phyloP scores from a whole-genome alignment of 1,284 basidiomycete species.

The Thecaphora thlaspeos region DNA sequence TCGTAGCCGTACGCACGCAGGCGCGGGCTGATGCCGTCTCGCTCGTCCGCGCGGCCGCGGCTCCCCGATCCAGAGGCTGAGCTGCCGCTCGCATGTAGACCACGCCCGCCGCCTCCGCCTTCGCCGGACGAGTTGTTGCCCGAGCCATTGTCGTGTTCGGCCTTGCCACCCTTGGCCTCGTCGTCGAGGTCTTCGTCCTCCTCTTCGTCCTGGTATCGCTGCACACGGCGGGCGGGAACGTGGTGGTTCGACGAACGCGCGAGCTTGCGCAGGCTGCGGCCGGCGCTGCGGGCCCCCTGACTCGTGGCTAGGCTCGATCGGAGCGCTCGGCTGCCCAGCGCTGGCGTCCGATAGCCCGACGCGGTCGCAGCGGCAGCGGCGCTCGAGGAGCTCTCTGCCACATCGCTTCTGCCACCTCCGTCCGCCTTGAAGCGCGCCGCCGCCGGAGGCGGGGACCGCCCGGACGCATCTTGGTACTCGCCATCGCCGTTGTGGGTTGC shows the following conservation, averaged over 20 bases:
- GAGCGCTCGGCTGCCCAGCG: conserved; percentile 26
- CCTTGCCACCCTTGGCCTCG: conserved; percentile 7
- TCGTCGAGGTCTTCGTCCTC: conserved; percentile 41
- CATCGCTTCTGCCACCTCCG: conserved; percentile 20
- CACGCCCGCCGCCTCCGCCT: conserved; percentile 7
- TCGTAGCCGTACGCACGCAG: conserved; percentile 33
- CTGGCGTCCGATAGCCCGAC: conserved; percentile 31
- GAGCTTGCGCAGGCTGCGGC: conserved; percentile 28
- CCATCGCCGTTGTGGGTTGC: conserved; percentile 25
- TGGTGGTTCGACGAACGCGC: conserved; percentile 32
- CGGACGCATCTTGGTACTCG: conserved; percentile 19
- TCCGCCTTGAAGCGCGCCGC: conserved; percentile 22
- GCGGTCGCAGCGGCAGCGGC: conserved; percentile 10
- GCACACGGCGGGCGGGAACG: conserved; percentile 40
- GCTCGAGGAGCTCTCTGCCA: conserved; percentile 4
- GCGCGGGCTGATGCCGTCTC: conserved; percentile 12
- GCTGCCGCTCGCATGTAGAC: conserved; percentile 15
- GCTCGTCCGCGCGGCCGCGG: conserved; percentile 11
- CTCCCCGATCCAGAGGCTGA: conserved; percentile 20
- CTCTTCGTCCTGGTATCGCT: conserved; percentile 45
- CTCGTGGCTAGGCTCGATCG: conserved; percentile 15
- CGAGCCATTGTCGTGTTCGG: conserved; percentile 13
- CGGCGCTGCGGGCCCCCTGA: conserved; percentile 28
- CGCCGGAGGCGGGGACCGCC: conserved; percentile 1
- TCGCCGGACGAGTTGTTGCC: conserved; percentile 4